Conservation (phyloP, 176 grass and related monocot genomes). For the Pontederia paniculata region DNA sequence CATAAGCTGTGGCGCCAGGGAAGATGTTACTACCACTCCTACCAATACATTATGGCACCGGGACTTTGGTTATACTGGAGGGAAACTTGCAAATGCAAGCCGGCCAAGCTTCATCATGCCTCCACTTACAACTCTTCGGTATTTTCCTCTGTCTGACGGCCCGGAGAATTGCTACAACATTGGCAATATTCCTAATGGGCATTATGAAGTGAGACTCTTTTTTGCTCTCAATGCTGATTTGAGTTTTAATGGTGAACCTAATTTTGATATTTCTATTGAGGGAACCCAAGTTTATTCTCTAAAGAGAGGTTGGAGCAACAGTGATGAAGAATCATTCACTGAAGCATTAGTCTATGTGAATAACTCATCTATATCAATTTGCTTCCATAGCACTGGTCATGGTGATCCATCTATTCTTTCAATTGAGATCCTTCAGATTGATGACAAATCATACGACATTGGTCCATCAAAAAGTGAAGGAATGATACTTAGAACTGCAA, state of each 20-base stretch:
- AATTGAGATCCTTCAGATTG: constrained; percentile 86
- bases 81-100: constrained; percentile 74
- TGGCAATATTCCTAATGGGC: constrained; percentile 52
- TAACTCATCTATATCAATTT: constrained; percentile 52
- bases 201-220: constrained; percentile 77
- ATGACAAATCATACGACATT: constrained; percentile 65
- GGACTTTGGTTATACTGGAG: constrained; percentile 88
- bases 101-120: constrained; percentile 58
- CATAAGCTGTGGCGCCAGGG: constrained; percentile 81
- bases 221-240: constrained; percentile 68
- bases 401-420: constrained; percentile 91
- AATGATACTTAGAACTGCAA: constrained; percentile 62
- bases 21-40: constrained; percentile 56
- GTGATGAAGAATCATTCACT: constrained; percentile 71
- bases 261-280: constrained; percentile 89
- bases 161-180: constrained; percentile 92
- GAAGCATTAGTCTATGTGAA: constrained; percentile 67
- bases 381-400: constrained; percentile 94
- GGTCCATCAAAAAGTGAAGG: constrained; percentile 34
- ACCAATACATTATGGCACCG: constrained; percentile 83
- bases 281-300: constrained; percentile 78
- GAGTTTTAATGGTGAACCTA: constrained; percentile 67
- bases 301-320: constrained; percentile 71
- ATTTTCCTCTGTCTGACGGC: constrained; percentile 85
- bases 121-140: constrained; percentile 65